A percentile compares a stretch with the other conserved stretches of the same genome.
These are phyloP conservation scores for Euphorbia celastroides DNA, from an alignment of 441 rosid species.

Conservation along the genomic window DNA sequence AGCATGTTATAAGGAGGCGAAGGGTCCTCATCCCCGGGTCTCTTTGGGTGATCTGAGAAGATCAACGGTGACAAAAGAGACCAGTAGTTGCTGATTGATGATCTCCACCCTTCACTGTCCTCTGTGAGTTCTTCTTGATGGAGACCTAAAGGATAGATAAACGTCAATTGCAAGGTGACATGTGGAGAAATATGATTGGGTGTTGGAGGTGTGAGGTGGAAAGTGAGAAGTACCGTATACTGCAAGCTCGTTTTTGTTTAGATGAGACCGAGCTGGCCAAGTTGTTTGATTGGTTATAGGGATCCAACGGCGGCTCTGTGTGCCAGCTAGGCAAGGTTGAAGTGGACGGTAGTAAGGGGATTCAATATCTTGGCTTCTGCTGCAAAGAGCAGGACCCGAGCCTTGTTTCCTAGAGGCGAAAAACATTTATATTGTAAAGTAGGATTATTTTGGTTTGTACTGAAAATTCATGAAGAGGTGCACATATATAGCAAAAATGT, in stretches of 20 bases:
- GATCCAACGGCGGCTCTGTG: conserved; percentile 76
- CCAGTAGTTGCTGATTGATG: conserved; percentile 72
- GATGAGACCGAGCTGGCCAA: conserved; percentile 83
- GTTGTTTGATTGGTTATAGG: conserved; percentile 62
- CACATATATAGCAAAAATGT: not conserved
- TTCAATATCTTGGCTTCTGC: conserved; percentile 79
- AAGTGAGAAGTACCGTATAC: conserved; percentile 50
- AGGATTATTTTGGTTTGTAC: conserved; percentile 9
- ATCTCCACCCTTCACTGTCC: conserved; percentile 60
- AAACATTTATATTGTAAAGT: conserved; percentile 15
- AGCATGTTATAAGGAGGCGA: conserved; percentile 96
- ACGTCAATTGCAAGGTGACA: conserved; percentile 8
- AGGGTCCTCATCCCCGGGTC: conserved; percentile 99
- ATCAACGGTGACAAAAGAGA: conserved; percentile 91
- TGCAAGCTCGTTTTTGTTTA: conserved; percentile 81
- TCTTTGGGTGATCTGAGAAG: conserved; percentile 98
- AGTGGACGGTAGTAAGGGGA: conserved; percentile 88
- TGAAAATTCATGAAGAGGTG: not conserved
- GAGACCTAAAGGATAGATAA: conserved; percentile 43
- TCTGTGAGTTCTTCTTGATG: conserved; percentile 58
- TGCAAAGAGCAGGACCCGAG: conserved; percentile 64
- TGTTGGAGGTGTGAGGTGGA: conserved; percentile 8
- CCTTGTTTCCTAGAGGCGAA: conserved; percentile 64
- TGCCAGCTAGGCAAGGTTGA: conserved; percentile 83
- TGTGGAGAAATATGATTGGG: not conserved